Evolutionary conservation across 306 rosid genomes (phyloP).

Genomic region (Comarum palustre): DNA sequence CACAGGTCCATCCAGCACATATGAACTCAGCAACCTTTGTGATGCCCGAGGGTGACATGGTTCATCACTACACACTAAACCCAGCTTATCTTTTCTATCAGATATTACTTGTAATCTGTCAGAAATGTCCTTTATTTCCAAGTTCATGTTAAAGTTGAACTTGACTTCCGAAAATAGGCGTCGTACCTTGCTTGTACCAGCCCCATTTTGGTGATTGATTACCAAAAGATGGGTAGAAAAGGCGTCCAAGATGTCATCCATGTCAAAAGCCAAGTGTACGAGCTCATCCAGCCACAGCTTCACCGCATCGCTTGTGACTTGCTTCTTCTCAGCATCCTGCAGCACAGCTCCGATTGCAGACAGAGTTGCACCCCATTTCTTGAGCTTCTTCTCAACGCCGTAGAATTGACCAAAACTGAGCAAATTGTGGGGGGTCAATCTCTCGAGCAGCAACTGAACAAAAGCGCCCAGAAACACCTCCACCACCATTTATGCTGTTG

Average conservation of each 20-base stretch:
- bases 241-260: conserved; percentile 29
- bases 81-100: background rate
- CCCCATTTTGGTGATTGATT: background rate
- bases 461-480: too few relatives aligned
- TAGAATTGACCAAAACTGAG: too few relatives aligned
- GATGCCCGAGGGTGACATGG: background rate
- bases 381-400: background rate
- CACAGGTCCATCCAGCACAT: background rate
- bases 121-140: background rate
- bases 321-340: conserved; percentile 18
- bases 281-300: conserved; percentile 27
- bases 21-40: background rate
- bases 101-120: background rate
- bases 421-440: too few relatives aligned
- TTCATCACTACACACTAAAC: conserved; percentile 9
- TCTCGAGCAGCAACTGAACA: too few relatives aligned
- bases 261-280: conserved; percentile 18
- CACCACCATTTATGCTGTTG: too few relatives aligned
- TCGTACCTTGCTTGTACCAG: background rate
- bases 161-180: background rate
- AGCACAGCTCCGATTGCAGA: conserved; percentile 9
- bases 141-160: background rate
- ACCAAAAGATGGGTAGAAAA: background rate
- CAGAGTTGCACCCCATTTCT: background rate
- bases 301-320: background rate